phyloP scores from a whole-genome alignment of 1,284 basidiomycete species.

The Austroboletus niveus region DNA sequence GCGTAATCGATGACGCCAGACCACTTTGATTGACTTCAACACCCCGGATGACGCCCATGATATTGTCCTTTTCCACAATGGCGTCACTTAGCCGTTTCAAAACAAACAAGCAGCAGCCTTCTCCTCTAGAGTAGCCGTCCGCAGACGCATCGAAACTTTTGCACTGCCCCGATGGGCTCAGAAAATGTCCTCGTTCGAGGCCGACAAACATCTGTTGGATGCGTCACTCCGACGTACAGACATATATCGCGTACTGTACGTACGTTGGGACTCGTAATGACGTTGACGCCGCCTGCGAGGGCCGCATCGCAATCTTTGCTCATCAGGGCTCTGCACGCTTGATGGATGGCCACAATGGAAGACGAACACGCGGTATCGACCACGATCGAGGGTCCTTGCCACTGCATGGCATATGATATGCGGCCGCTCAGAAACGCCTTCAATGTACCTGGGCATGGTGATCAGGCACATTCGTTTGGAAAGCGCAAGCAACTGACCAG shows the following conservation, averaged over 20 bases:
- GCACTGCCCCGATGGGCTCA: conserved; percentile 66
- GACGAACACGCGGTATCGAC: conserved; percentile 75
- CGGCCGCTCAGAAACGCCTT: conserved; percentile 68
- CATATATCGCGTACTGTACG: conserved; percentile 21
- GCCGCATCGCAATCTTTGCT: conserved; percentile 64
- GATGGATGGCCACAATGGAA: conserved; percentile 63
- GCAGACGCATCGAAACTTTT: conserved; percentile 69
- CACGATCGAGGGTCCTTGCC: conserved; percentile 67
- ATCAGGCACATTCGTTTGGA: conserved; percentile 2
- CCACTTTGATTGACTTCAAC: conserved; percentile 71
- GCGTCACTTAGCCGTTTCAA: conserved; percentile 69
- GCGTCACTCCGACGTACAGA: conserved; percentile 6
- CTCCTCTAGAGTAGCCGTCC: conserved; percentile 70
- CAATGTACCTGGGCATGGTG: conserved; percentile 51
- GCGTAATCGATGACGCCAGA: conserved; percentile 63
- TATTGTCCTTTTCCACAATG: conserved; percentile 58
- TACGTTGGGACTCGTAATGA: conserved; percentile 70
- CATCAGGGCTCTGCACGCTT: conserved; percentile 62
- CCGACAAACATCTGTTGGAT: conserved; percentile 61
- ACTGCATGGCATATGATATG: conserved; percentile 63
- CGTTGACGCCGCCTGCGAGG: conserved; percentile 71
- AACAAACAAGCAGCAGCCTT: conserved; percentile 70
- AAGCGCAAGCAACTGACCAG: conserved; percentile 47
- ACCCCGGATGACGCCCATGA: conserved; percentile 66
- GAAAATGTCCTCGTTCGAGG: conserved; percentile 66